These are phyloP conservation scores for Ambispora gerdemannii DNA, from an alignment of 192 early-diverging fungal species.

Conservation along the genomic window DNA sequence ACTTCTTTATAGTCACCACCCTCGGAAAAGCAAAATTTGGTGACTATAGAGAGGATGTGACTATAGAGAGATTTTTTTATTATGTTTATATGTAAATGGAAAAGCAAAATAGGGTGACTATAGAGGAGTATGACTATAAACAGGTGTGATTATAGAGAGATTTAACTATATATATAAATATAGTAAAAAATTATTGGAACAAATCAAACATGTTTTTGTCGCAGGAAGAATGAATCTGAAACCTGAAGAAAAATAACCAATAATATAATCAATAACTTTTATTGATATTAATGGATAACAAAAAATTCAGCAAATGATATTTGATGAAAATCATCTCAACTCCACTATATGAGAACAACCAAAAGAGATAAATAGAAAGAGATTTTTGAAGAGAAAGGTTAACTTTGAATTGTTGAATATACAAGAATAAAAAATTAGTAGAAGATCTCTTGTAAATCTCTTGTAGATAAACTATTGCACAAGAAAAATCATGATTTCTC, in stretches of 20 bases:
- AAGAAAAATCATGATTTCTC: constrained; percentile 24
- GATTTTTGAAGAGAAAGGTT: neutral
- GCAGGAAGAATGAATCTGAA: constrained; percentile 33
- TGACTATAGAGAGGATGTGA: no score
- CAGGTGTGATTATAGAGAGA: no score
- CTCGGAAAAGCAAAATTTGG: no score
- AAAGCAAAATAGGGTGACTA: no score
- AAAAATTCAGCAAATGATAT: neutral
- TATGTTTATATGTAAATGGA: no score
- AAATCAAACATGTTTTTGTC: constrained; percentile 33
- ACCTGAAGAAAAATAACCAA: constrained; percentile 26
- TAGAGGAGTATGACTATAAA: no score
- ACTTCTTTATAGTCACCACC: no score
- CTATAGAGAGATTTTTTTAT: no score
- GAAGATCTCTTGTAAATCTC: constrained; percentile 1
- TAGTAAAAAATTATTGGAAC: no score
- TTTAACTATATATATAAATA: no score
- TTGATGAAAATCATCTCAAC: neutral
- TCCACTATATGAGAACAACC: neutral
- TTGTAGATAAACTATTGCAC: constrained; percentile 15
- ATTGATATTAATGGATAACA: constrained; percentile 7
- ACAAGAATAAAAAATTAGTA: neutral
- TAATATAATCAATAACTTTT: constrained; percentile 16
- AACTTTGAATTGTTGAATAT: no score
- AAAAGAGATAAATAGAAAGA: neutral